Conservation (phyloP, 768 basidiomycete genomes). For the Fistulinella prunicolor region DNA sequence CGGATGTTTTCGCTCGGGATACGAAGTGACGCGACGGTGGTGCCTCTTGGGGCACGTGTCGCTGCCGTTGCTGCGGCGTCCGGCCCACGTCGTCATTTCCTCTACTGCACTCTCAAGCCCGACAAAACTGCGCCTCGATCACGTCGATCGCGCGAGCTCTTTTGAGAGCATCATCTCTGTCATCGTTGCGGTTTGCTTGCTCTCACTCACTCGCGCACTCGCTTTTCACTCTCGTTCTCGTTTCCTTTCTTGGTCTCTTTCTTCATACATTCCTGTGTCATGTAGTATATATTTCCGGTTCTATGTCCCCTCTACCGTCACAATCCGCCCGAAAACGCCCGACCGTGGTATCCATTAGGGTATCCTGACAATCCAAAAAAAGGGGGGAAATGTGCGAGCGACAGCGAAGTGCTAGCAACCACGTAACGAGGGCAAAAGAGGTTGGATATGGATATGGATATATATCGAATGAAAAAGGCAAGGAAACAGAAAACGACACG, state of each 20-base stretch:
- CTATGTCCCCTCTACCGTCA: conserved; percentile 16
- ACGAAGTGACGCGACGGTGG: conserved; percentile 64
- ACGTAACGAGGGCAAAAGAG: not conserved
- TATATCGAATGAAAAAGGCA: not conserved
- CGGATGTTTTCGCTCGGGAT: conserved; percentile 86
- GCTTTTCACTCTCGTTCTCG: not conserved
- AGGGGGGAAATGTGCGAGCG: not conserved
- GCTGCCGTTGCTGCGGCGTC: conserved; percentile 62
- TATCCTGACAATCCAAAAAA: conserved; percentile 17
- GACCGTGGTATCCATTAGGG: conserved; percentile 7
- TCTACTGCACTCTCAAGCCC: conserved; percentile 73
- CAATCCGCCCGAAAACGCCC: not conserved
- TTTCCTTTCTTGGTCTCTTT: not conserved
- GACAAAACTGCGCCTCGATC: conserved; percentile 48
- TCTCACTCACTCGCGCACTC: not conserved
- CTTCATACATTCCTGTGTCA: not conserved
- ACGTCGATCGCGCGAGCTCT: conserved; percentile 41
- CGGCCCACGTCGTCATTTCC: conserved; percentile 79
- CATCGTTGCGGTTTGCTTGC: not conserved
- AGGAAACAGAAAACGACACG: too few species aligned
- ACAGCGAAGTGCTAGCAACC: conserved; percentile 1
- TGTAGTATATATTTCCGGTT: conserved; percentile 19
- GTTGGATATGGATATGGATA: not conserved
- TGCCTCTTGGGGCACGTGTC: conserved; percentile 58
- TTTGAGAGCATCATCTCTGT: not conserved